These are phyloP conservation scores for Penicillium arizonense DNA, from an alignment of 495 filamentous ascomycete genomes.

Conservation along the genomic window DNA sequence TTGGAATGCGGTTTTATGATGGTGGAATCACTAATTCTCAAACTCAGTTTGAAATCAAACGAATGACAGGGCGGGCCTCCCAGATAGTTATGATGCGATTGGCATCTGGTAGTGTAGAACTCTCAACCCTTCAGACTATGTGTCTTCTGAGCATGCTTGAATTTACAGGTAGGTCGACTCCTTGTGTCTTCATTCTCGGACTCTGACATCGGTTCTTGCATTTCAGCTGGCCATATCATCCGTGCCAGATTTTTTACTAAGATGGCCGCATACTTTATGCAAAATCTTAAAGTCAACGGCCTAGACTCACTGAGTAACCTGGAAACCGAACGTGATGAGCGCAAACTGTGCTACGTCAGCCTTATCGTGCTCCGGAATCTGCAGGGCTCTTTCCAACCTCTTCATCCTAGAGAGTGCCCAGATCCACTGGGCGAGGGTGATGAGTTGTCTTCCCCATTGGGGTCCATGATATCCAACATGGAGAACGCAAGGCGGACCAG, in stretches of 20 bases:
- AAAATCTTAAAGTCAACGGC: constrained; percentile 24
- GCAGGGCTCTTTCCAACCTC: constrained; percentile 24
- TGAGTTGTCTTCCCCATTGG: background rate
- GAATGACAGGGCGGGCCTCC: constrained; percentile 28
- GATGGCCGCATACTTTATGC: constrained; percentile 36
- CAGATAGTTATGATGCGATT: constrained; percentile 32
- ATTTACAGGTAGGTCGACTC: constrained; percentile 30
- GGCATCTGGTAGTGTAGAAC: constrained; percentile 31
- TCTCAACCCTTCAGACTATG: constrained; percentile 42
- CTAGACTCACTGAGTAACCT: constrained; percentile 20
- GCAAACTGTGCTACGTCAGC: constrained; percentile 36
- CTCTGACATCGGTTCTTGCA: background rate
- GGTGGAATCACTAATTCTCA: constrained; percentile 4
- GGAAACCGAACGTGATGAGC: constrained; percentile 33
- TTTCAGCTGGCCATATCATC: constrained; percentile 31
- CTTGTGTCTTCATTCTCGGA: background rate
- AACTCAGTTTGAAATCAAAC: constrained; percentile 16
- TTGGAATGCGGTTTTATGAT: constrained; percentile 31
- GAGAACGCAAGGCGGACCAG: background rate
- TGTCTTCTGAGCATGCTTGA: constrained; percentile 42
- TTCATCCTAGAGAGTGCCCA: background rate
- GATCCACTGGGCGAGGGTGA: background rate
- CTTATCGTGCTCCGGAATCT: constrained; percentile 38
- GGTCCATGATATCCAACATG: constrained; percentile 1
- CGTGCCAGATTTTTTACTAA: constrained; percentile 37